Base-by-base conservation (phyloP, 2,329 filamentous ascomycete species). In the Fusarium liriodendri region DNA sequence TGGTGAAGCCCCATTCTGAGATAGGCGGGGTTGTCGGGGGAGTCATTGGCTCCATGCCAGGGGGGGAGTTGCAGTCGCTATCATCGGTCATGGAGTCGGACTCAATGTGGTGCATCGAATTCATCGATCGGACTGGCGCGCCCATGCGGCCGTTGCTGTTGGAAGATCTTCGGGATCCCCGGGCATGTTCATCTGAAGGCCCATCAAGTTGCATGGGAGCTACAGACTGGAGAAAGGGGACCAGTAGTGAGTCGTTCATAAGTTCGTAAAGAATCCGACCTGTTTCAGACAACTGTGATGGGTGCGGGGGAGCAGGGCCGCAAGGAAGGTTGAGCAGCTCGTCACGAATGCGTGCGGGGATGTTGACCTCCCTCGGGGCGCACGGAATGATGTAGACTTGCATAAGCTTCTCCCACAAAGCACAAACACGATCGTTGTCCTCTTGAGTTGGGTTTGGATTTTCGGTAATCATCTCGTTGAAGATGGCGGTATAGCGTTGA, bases 171-270 rank as follows among this genome's bases (percentile, higher is more conserved):
- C 84, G 86, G 11, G 87, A 86, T 10, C 87, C 87, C 16, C 84
- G 83, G 60, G 70, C 33, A 33, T 84, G 81, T 9, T 85, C 84
- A 29, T 86, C 83, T 18, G 75, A 66, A 11, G 78, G 73, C 18
- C 78, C 76, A 14, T 85, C 83, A 1, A 82, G 77, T 62, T 81
- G 83, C 61, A 76, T 75, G 2, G 84, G 79, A 6, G 84, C 78
- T n/a, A 89, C 83, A 0, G 88, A 89, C 72, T 98, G 96, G 63
- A 98, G 88, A 80, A 98, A 99, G 0, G 96, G 95, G 1, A 98
- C 92, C 61, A 98, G 87, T 1, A 98, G 94, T 5, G 95, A 98
- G 81, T 98, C 97, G 78, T 98, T 97, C 95, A 99, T 98, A 65
- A 99, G 87, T 77, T 98, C 97, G 82, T 96, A 95, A 45, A 98